Percentiles rank a stretch among this genome's conserved stretches.
Conservation (phyloP, 2,329 filamentous ascomycete genomes). For the Arthrobotrys megalospora region DNA sequence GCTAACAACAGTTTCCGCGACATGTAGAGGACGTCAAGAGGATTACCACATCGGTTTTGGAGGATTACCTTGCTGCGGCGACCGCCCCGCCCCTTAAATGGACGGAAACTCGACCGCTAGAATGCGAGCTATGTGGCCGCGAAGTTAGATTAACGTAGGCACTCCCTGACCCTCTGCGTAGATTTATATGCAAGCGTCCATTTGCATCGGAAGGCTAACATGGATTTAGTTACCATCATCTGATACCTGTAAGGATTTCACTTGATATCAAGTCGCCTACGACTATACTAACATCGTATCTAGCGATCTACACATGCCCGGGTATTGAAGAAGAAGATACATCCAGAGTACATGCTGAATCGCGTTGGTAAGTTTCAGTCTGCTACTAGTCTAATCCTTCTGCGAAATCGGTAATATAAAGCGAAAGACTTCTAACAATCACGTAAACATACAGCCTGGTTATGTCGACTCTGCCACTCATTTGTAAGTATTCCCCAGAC, state of each 20-base stretch:
- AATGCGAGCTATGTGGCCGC: constrained; percentile 83
- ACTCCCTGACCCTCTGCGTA: neutral
- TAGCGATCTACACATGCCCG: constrained; percentile 80
- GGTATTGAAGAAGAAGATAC: constrained; percentile 83
- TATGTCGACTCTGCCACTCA: constrained; percentile 75
- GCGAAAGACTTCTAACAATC: neutral
- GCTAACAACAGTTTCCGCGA: constrained; percentile 16
- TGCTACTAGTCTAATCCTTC: neutral
- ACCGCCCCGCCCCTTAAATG: constrained; percentile 77
- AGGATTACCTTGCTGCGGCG: constrained; percentile 74
- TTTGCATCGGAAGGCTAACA: constrained; percentile 68
- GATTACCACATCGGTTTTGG: constrained; percentile 67
- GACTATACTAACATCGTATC: neutral
- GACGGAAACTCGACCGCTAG: constrained; percentile 72
- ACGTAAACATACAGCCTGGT: constrained; percentile 36
- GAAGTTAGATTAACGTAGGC: constrained; percentile 56
- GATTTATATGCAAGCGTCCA: neutral
- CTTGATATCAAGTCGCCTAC: neutral
- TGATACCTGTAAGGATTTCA: constrained; percentile 75
- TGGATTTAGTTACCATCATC: constrained; percentile 88
- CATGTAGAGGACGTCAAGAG: constrained; percentile 55
- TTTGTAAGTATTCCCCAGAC: constrained; percentile 42
- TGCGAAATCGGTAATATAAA: neutral
- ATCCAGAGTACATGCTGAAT: constrained; percentile 80
- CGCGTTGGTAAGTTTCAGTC: constrained; percentile 72